These are phyloP conservation scores for Cyberlindnera lachancei DNA, from an alignment of 805 yeast species.

Conservation along the genomic window DNA sequence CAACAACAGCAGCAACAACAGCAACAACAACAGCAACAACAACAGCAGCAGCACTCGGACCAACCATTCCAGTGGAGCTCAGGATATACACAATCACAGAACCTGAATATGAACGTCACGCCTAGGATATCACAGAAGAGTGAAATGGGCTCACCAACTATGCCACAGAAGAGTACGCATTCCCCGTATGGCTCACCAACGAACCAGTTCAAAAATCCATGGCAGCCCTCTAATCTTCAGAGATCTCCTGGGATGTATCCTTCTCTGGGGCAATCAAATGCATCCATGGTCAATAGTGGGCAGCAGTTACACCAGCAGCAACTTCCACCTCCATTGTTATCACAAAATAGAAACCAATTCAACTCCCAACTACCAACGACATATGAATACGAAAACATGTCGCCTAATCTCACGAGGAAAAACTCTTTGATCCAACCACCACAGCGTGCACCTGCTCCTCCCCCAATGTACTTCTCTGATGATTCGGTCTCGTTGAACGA, in stretches of 20 bases:
- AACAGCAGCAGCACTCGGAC: constrained; percentile 4
- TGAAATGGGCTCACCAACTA: constrained; percentile 4
- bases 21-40: constrained; percentile 3
- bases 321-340: constrained; percentile 8
- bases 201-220: constrained; percentile 22
- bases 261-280: neutral
- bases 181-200: constrained; percentile 25
- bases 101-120: constrained; percentile 12
- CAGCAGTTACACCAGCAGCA: constrained; percentile 4
- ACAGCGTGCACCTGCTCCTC: constrained; percentile 37
- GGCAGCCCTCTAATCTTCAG: constrained; percentile 13
- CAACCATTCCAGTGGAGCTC: constrained; percentile 19
- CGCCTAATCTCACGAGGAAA: constrained; percentile 11
- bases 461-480: constrained; percentile 30
- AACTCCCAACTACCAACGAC: constrained; percentile 39
- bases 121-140: constrained; percentile 12
- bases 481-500: constrained; percentile 20
- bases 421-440: constrained; percentile 32
- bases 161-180: constrained; percentile 1
- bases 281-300: no score
- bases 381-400: constrained; percentile 33
- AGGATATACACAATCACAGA: constrained; percentile 14
- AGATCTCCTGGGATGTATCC: neutral
- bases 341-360: constrained; percentile 17
- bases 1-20: constrained; percentile 6